A percentile compares a stretch with the other conserved stretches of the same genome.
These are phyloP conservation scores for Nymphaea colorata DNA, from an alignment of 164 flowering plant species.

Conservation along the genomic window DNA sequence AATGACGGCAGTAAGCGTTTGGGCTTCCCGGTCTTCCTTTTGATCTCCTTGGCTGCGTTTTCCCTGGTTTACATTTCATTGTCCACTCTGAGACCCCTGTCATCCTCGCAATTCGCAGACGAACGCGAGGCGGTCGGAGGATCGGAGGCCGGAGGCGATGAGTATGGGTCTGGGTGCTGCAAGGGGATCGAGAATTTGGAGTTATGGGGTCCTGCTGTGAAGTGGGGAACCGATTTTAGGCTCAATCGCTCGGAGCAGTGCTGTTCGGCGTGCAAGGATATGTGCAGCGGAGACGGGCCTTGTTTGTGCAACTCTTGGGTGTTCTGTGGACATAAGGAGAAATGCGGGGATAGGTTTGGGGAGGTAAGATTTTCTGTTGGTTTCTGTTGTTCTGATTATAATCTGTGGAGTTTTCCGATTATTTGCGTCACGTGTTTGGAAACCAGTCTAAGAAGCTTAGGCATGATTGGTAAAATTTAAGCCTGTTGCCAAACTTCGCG, in stretches of 20 bases:
- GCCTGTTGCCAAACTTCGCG: too few species aligned
- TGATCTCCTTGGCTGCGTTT: slow-evolving; percentile 33
- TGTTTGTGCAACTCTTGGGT: slow-evolving; percentile 96
- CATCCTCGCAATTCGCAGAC: slow-evolving; percentile 11
- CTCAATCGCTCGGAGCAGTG: slow-evolving; percentile 57
- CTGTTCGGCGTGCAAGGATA: slow-evolving; percentile 73
- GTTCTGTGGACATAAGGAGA: slow-evolving; percentile 56
- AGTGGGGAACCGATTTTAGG: slow-evolving; percentile 90
- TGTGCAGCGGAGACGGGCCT: slow-evolving; percentile 82
- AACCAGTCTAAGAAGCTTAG: too few species aligned
- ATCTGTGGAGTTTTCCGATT: too few species aligned
- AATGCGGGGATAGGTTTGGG: slow-evolving; percentile 70
- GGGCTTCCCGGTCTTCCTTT: slow-evolving; percentile 23
- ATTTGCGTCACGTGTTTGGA: too few species aligned
- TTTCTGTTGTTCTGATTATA: not conserved
- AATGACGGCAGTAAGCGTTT: slow-evolving; percentile 24
- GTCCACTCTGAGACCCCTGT: slow-evolving; percentile 28
- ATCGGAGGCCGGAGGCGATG: slow-evolving; percentile 10
- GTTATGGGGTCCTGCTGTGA: slow-evolving; percentile 92
- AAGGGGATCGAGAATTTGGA: slow-evolving; percentile 70
- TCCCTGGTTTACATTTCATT: slow-evolving; percentile 38
- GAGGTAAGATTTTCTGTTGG: slow-evolving; percentile 34
- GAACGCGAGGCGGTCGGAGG: slow-evolving; percentile 1
- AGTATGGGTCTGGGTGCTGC: slow-evolving; percentile 30
- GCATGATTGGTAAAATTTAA: too few species aligned